A percentile compares a stretch with the other conserved stretches of the same genome.
These are phyloP conservation scores for Chamaecrista fasciculata DNA, from an alignment of 306 rosid genomes.

Conservation along the genomic window DNA sequence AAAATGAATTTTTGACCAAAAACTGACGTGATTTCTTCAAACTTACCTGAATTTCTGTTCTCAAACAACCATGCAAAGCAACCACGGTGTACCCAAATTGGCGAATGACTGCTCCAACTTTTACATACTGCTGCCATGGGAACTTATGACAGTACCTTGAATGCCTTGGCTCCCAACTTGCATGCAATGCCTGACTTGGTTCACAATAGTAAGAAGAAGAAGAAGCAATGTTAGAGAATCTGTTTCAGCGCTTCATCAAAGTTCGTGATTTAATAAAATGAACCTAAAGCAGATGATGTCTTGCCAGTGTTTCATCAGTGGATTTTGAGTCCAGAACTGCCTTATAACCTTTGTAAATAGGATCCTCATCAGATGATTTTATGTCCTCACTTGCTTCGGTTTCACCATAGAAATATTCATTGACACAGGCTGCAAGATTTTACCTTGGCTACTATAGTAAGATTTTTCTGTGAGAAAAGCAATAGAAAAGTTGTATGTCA, in stretches of 20 bases:
- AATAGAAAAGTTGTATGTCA: background rate
- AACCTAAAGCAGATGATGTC: constrained; percentile 3
- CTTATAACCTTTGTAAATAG: constrained; percentile 74
- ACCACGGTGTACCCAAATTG: constrained; percentile 91
- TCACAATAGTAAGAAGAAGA: constrained; percentile 6
- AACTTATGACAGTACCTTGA: constrained; percentile 67
- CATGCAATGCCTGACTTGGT: constrained; percentile 70
- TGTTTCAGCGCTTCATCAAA: background rate
- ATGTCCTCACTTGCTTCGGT: constrained; percentile 35
- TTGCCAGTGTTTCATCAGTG: constrained; percentile 76
- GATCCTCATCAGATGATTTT: constrained; percentile 47
- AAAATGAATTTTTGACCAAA: too few species aligned
- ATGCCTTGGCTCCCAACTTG: constrained; percentile 99
- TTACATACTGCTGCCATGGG: constrained; percentile 93
- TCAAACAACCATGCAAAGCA: constrained; percentile 87
- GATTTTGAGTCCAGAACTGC: constrained; percentile 94
- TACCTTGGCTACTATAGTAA: background rate
- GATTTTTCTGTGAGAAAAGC: background rate
- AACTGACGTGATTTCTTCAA: background rate
- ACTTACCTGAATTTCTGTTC: constrained; percentile 82
- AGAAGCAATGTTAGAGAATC: background rate
- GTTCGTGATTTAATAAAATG: constrained; percentile 10
- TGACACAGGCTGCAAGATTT: constrained; percentile 74
- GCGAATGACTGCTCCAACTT: constrained; percentile 87
- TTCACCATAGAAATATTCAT: constrained; percentile 64